Conservation (phyloP, 2,329 filamentous ascomycete genomes). For the Orbilia javanica region DNA sequence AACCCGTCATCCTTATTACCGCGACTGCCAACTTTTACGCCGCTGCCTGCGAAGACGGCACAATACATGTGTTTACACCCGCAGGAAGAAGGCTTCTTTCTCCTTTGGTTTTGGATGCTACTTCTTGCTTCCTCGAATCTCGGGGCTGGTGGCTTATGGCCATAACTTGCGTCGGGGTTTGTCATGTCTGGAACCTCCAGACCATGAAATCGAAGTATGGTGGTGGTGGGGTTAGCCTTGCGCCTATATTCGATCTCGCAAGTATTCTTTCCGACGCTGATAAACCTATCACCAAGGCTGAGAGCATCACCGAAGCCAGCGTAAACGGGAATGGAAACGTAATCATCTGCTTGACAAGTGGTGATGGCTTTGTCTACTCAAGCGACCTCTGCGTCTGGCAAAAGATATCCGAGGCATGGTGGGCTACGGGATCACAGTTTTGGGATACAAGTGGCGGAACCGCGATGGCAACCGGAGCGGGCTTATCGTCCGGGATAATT, state of each 20-base stretch:
- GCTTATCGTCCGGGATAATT: constrained; percentile 89
- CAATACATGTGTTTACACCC: constrained; percentile 89
- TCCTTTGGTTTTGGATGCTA: constrained; percentile 86
- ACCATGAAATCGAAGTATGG: constrained; percentile 82
- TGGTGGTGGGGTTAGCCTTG: constrained; percentile 72
- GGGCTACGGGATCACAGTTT: constrained; percentile 97
- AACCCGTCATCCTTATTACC: constrained; percentile 87
- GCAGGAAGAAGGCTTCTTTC: constrained; percentile 88
- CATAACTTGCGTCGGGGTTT: constrained; percentile 87
- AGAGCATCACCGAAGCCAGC: constrained; percentile 89
- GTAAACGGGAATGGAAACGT: constrained; percentile 89
- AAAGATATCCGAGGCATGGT: constrained; percentile 95
- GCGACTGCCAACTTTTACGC: constrained; percentile 93
- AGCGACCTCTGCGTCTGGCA: constrained; percentile 91
- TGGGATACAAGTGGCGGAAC: constrained; percentile 93
- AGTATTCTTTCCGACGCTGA: constrained; percentile 79
- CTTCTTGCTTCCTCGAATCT: constrained; percentile 93
- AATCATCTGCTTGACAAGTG: constrained; percentile 91
- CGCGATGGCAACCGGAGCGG: constrained; percentile 68
- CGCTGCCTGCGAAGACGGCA: constrained; percentile 92
- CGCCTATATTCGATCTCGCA: constrained; percentile 88
- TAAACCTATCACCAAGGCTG: constrained; percentile 72
- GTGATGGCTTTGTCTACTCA: constrained; percentile 92
- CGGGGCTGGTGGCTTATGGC: constrained; percentile 89
- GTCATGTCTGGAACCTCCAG: constrained; percentile 92